Evolutionary conservation across 768 basidiomycete species (phyloP).

Genomic region (Exsudoporus frostii): DNA sequence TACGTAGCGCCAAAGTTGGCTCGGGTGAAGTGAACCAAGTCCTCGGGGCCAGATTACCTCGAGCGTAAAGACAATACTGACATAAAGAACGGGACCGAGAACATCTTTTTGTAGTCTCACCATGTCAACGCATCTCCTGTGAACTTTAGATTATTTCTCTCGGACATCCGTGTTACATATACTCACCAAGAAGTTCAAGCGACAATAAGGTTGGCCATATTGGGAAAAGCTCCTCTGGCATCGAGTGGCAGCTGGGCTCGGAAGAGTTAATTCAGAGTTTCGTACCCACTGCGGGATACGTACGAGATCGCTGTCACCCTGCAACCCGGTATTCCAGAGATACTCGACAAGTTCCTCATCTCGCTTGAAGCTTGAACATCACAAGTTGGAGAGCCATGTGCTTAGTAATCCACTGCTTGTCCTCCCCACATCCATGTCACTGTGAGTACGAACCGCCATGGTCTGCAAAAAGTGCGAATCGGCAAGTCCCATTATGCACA

Average conservation of each 20-base stretch:
- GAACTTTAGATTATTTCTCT: constrained; percentile 15
- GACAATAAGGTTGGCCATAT: constrained; percentile 31
- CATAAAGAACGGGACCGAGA: constrained; percentile 30
- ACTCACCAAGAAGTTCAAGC: constrained; percentile 19
- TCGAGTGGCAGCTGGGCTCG: not conserved
- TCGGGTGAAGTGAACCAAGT: constrained; percentile 19
- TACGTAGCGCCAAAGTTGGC: constrained; percentile 24
- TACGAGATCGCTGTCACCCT: not conserved
- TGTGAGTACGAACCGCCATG: constrained; percentile 41
- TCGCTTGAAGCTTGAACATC: not conserved
- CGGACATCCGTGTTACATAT: constrained; percentile 10
- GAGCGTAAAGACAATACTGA: constrained; percentile 24
- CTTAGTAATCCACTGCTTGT: constrained; percentile 16
- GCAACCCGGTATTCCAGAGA: not conserved
- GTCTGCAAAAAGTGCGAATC: constrained; percentile 87
- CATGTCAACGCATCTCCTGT: constrained; percentile 34
- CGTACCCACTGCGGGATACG: not conserved
- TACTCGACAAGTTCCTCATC: not conserved
- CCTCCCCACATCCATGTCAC: constrained; percentile 6
- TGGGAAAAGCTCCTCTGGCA: constrained; percentile 14
- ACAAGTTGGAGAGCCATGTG: too few relatives aligned
- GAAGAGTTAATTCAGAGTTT: constrained; percentile 2
- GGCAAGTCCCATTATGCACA: constrained; percentile 37
- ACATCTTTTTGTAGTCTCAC: constrained; percentile 29
- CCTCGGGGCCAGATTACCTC: constrained; percentile 22